Conservation (phyloP, 768 basidiomycete species). For the Cubamyces lactineus region DNA sequence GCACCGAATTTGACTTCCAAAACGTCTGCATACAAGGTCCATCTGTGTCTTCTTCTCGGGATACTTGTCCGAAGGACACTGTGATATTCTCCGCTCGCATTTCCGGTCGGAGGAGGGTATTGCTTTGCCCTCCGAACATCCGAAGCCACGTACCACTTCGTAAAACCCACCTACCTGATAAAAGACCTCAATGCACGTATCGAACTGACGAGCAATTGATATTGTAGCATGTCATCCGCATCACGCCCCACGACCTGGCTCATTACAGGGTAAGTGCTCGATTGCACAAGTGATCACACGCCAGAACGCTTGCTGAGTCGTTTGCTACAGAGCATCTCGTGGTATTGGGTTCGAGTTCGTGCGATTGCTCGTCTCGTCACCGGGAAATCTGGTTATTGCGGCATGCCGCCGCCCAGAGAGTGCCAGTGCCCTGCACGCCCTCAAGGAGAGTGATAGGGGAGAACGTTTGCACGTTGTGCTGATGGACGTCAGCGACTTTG, state of each 20-base stretch:
- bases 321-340: conserved; percentile 30
- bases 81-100: too few species aligned
- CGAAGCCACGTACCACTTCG: too few species aligned
- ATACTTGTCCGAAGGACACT: too few species aligned
- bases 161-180: too few species aligned
- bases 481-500: conserved; percentile 35
- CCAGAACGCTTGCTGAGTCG: too few species aligned
- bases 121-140: too few species aligned
- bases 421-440: conserved; percentile 30
- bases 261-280: conserved; percentile 1
- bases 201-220: too few species aligned
- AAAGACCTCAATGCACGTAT: background rate
- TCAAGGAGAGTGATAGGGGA: conserved; percentile 30
- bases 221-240: background rate
- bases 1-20: too few species aligned
- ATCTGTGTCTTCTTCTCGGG: too few species aligned
- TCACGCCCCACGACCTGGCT: conserved; percentile 1
- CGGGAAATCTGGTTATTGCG: conserved; percentile 34
- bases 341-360: conserved; percentile 37
- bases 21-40: too few species aligned
- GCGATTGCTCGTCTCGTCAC: conserved; percentile 27
- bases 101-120: too few species aligned
- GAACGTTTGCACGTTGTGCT: conserved; percentile 36
- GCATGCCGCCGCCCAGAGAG: conserved; percentile 33
- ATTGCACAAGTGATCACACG: too few species aligned